Percentiles rank a stretch among this genome's conserved stretches.
phyloP scores from a whole-genome alignment of 2,329 filamentous ascomycete genomes.

The Sporothrix brunneoviolacea region DNA sequence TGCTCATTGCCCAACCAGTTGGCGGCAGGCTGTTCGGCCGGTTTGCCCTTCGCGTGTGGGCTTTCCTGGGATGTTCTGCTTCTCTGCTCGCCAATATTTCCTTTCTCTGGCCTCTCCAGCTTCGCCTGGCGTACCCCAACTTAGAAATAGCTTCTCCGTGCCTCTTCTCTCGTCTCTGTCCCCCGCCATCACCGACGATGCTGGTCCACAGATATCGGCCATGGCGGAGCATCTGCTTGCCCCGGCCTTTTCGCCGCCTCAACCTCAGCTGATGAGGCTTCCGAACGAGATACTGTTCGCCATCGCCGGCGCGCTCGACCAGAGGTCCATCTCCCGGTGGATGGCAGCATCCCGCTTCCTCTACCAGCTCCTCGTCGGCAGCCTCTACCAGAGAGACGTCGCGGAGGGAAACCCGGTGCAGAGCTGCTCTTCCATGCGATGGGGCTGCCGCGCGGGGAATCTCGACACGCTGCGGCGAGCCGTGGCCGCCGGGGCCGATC shows the following conservation, averaged over 20 bases:
- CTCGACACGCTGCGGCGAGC: constrained; percentile 2
- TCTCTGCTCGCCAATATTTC: too few species aligned
- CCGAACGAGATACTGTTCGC: constrained; percentile 9
- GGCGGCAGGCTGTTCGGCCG: too few species aligned
- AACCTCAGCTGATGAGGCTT: background rate
- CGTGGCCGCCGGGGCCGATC: background rate
- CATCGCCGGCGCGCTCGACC: constrained; percentile 6
- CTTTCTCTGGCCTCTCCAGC: too few species aligned
- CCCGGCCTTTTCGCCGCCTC: background rate
- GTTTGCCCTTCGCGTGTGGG: too few species aligned
- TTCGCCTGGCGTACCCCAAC: too few species aligned
- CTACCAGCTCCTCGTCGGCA: background rate
- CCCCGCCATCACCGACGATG: too few species aligned
- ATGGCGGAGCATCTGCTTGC: constrained; percentile 1
- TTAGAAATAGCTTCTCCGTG: too few species aligned
- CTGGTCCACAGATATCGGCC: background rate
- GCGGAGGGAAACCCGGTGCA: background rate
- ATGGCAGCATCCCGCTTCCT: constrained; percentile 1
- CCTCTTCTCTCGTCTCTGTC: too few species aligned
- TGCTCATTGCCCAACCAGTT: too few species aligned
- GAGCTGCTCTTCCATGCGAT: background rate
- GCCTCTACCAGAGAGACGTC: constrained; percentile 7
- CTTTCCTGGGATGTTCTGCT: too few species aligned
- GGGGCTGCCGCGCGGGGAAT: constrained; percentile 5
- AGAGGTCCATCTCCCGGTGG: background rate